Evolutionary conservation across 2,329 filamentous ascomycete species (phyloP).

Genomic region (Colletotrichum viniferum): DNA sequence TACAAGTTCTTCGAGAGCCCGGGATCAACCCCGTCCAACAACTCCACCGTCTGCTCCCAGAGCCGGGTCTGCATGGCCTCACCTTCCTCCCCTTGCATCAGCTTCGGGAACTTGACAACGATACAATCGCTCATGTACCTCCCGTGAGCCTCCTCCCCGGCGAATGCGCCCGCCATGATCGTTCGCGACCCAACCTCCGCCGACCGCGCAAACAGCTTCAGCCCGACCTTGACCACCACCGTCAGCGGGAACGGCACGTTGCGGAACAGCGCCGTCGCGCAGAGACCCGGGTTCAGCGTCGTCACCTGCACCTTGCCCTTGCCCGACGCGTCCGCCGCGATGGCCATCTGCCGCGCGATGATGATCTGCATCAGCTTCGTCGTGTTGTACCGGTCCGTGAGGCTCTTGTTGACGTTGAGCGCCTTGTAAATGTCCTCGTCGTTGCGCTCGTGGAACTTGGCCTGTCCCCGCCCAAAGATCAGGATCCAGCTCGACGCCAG

Average conservation of each 20-base stretch:
- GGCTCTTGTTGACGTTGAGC: slow-evolving; percentile 30
- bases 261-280: slow-evolving; percentile 43
- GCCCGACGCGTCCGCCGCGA: slow-evolving; percentile 30
- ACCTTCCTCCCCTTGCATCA: slow-evolving; percentile 39
- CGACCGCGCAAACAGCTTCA: slow-evolving; percentile 35
- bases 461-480: slow-evolving; percentile 21
- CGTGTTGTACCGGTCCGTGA: slow-evolving; percentile 37
- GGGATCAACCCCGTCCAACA: slow-evolving; percentile 47
- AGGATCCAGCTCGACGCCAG: background rate
- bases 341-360: slow-evolving; percentile 37
- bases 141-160: slow-evolving; percentile 43
- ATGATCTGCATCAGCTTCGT: slow-evolving; percentile 39
- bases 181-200: slow-evolving; percentile 44
- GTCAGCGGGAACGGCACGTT: slow-evolving; percentile 31
- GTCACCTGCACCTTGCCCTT: slow-evolving; percentile 42
- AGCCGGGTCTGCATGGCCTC: slow-evolving; percentile 37
- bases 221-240: slow-evolving; percentile 18
- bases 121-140: slow-evolving; percentile 41
- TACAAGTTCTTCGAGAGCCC: slow-evolving; percentile 39
- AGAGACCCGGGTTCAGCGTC: slow-evolving; percentile 44
- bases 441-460: slow-evolving; percentile 36
- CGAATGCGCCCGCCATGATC: slow-evolving; percentile 40
- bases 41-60: slow-evolving; percentile 45
- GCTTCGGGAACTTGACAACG: slow-evolving; percentile 25
- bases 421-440: slow-evolving; percentile 35